These are phyloP conservation scores for Linaria vulgaris DNA, from an alignment of 257 asterid genomes.

Conservation along the genomic window DNA sequence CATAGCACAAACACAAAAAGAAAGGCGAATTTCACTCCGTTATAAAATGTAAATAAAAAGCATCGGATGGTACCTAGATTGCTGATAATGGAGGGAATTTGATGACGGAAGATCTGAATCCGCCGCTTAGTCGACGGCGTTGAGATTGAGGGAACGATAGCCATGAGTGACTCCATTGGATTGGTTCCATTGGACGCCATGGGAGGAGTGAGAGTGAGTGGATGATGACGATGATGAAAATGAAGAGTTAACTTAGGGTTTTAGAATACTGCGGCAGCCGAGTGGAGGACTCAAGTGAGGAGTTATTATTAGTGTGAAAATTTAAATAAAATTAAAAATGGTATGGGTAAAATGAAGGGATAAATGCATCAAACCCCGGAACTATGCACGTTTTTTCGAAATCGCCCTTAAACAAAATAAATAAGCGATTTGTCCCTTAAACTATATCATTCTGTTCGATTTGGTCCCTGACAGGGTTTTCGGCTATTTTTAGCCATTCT, in stretches of 20 bases:
- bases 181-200: constrained; percentile 41
- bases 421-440: too few relatives aligned
- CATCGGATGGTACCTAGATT: constrained; percentile 41
- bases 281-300: constrained; percentile 28
- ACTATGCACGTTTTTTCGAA: too few relatives aligned
- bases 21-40: too few relatives aligned
- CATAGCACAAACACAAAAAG: neutral
- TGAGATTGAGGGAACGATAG: constrained; percentile 51
- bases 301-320: neutral
- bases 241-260: constrained; percentile 41
- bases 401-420: too few relatives aligned
- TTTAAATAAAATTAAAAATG: too few relatives aligned
- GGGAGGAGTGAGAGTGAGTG: constrained; percentile 6
- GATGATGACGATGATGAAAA: constrained; percentile 20
- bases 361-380: too few relatives aligned
- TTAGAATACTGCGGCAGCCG: constrained; percentile 38
- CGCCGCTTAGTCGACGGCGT: constrained; percentile 69
- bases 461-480: too few relatives aligned
- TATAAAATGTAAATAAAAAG: neutral
- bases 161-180: constrained; percentile 54
- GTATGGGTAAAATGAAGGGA: too few relatives aligned
- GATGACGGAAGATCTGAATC: constrained; percentile 73
- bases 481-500: too few relatives aligned
- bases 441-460: too few relatives aligned
- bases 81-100: constrained; percentile 59